A percentile compares a stretch with the other conserved stretches of the same genome.
These are phyloP conservation scores for Rhododendron simsii DNA, from an alignment of 148 eudicot species.

Conservation along the genomic window DNA sequence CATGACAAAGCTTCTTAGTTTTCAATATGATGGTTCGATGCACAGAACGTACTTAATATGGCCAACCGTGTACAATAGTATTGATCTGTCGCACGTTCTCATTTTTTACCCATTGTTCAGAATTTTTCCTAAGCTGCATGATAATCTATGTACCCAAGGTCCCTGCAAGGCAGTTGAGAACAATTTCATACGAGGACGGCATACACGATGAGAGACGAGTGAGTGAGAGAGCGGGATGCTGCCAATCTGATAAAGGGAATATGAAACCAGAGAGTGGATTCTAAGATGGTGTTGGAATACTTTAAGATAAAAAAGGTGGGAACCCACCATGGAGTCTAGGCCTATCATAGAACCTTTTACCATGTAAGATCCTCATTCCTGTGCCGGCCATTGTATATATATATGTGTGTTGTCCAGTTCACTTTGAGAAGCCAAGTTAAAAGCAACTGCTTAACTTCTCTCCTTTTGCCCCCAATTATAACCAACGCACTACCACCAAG, in stretches of 20 bases:
- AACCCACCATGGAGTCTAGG: conserved; percentile 39
- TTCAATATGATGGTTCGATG: not conserved
- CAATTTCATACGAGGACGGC: conserved; percentile 12
- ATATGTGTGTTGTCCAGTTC: conserved; percentile 9
- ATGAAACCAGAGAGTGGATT: conserved; percentile 10
- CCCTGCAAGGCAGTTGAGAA: conserved; percentile 12
- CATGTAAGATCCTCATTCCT: conserved; percentile 23
- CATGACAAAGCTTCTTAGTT: not conserved
- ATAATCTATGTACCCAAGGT: conserved; percentile 20
- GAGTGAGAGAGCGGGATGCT: not conserved
- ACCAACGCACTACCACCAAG: conserved; percentile 12
- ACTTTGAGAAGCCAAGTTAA: conserved; percentile 27
- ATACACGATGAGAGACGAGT: conserved; percentile 22
- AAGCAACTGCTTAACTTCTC: conserved; percentile 24
- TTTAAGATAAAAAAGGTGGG: conserved; percentile 26
- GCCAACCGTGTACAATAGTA: conserved; percentile 4
- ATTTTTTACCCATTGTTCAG: not conserved
- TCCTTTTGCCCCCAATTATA: conserved; percentile 15
- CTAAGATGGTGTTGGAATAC: conserved; percentile 20
- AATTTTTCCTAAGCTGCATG: conserved; percentile 17
- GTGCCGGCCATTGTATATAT: conserved; percentile 15
- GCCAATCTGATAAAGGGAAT: conserved; percentile 20
- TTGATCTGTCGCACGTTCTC: not conserved
- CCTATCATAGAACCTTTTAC: conserved; percentile 23
- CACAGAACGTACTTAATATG: not conserved